Base-by-base conservation (phyloP, 257 asterid species). In the Phtheirospermum japonicum region DNA sequence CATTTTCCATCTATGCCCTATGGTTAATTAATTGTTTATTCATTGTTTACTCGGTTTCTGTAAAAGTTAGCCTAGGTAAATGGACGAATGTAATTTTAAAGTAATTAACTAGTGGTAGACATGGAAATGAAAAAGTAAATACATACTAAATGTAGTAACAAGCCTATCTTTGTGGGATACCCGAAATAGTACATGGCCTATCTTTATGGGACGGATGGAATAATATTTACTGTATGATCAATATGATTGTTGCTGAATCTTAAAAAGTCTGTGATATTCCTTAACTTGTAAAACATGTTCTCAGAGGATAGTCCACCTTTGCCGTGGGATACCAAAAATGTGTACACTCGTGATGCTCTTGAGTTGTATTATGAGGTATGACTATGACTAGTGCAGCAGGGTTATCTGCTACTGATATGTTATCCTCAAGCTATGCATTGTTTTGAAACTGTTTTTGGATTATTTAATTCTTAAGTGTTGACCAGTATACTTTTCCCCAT, bases 301-400 rank as follows among this genome's bases (percentile, higher is more conserved):
- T 79, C 94, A 69, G 95, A 93, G 40, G 67, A 75, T 65, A 76
- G 83, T 67, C 95, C 86, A 18, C 86, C 95, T 72, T 68, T 93
- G 82, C 73, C 92, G 14, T 93, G 99, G 97, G 99, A 87, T 72
- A 70, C 75, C 17, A 66, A 78, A 57, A 81, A 83, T 60, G 82
- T 82, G 14, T 93, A 93, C 78, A 79, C 85, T 37, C 94, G 95
- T 65, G 92, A 79, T 76, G 84, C 94, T 56, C 10, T 89, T 64
- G 97, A 93, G 81, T 28, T 93, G 77, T 89, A 89, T 78, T 89
- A 86, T 61, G 93, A 93, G 96, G 99, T 89, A 80, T 71, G 77
- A 32, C 48, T 40, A 14, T 74, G 54, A 45, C 43, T 14, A 23
- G 28, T 23, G 28, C 28, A 23, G 28, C 53, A 19, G 14, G 31